Conservation (phyloP, 805 yeast genomes). For the Martiniozyma abietophila region DNA sequence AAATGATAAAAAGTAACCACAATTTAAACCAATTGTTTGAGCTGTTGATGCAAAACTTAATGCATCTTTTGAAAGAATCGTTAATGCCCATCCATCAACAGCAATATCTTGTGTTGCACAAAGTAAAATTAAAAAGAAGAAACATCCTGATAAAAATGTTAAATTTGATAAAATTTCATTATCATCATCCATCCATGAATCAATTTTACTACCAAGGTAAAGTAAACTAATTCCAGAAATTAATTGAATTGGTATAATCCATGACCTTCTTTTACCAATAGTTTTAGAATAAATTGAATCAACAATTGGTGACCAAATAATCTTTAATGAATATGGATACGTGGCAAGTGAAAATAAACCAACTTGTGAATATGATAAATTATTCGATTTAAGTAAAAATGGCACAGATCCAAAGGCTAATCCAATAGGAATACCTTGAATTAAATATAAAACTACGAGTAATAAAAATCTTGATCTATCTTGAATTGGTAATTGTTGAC, state of each 20-base stretch:
- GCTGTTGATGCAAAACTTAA: slow-evolving; percentile 94
- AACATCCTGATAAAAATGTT: slow-evolving; percentile 51
- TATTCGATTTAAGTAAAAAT: slow-evolving; percentile 67
- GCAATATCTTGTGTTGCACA: slow-evolving; percentile 99
- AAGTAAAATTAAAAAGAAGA: slow-evolving; percentile 69
- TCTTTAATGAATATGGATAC: slow-evolving; percentile 87
- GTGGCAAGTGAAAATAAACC: slow-evolving; percentile 89
- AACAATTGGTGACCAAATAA: slow-evolving; percentile 93
- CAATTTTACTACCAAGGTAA: slow-evolving; percentile 52
- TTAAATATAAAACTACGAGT: slow-evolving; percentile 62
- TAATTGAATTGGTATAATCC: slow-evolving; percentile 91
- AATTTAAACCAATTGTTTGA: slow-evolving; percentile 88
- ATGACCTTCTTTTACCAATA: slow-evolving; percentile 77
- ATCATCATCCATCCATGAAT: slow-evolving; percentile 31
- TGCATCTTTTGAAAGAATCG: slow-evolving; percentile 68
- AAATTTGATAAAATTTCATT: slow-evolving; percentile 40
- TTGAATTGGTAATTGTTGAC: slow-evolving; percentile 19
- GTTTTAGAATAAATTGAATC: slow-evolving; percentile 67
- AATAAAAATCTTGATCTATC: slow-evolving; percentile 74
- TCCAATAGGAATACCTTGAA: slow-evolving; percentile 97
- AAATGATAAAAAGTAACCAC: slow-evolving; percentile 87
- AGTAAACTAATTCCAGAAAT: slow-evolving; percentile 65
- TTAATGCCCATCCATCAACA: slow-evolving; percentile 98
- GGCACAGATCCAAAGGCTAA: slow-evolving; percentile 93
- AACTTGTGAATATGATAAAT: slow-evolving; percentile 76